These are phyloP conservation scores for Asterochloris erici DNA, from an alignment of 139 green algal species.

Conservation along the genomic window DNA sequence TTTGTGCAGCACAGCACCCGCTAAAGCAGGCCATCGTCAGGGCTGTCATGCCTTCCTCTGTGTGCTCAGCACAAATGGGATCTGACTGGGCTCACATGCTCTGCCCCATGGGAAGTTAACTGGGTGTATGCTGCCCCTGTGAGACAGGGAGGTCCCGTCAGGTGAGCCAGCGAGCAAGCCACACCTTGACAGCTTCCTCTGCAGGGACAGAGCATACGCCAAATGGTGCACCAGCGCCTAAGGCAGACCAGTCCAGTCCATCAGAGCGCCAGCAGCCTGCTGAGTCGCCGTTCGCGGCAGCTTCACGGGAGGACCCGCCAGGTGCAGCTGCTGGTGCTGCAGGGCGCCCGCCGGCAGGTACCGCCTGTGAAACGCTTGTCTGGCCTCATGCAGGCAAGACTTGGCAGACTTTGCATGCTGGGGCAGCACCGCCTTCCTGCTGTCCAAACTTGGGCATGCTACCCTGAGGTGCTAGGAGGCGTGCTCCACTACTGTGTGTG, in stretches of 20 bases:
- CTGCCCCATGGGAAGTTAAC: too few relatives aligned
- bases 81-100: too few relatives aligned
- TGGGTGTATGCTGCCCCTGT: background rate
- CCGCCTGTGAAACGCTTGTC: background rate
- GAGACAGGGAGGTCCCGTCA: background rate
- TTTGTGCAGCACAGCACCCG: too few relatives aligned
- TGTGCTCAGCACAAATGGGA: too few relatives aligned
- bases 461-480: too few relatives aligned
- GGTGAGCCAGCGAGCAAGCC: background rate
- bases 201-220: background rate
- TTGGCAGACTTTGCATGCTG: too few relatives aligned
- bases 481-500: too few relatives aligned
- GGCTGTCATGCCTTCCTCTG: too few relatives aligned
- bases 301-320: background rate
- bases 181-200: background rate
- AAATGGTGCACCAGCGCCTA: background rate
- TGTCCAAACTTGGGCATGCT: too few relatives aligned
- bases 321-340: background rate
- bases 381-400: background rate
- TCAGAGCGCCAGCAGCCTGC: background rate
- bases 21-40: too few relatives aligned
- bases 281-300: slow-evolving; percentile 1
- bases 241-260: background rate
- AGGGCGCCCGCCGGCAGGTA: background rate
- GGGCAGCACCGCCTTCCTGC: too few relatives aligned